Percentiles rank a stretch among this genome's conserved stretches.
Evolutionary conservation across 2,329 filamentous ascomycete species (phyloP).

Genomic region (Xylaria digitata): DNA sequence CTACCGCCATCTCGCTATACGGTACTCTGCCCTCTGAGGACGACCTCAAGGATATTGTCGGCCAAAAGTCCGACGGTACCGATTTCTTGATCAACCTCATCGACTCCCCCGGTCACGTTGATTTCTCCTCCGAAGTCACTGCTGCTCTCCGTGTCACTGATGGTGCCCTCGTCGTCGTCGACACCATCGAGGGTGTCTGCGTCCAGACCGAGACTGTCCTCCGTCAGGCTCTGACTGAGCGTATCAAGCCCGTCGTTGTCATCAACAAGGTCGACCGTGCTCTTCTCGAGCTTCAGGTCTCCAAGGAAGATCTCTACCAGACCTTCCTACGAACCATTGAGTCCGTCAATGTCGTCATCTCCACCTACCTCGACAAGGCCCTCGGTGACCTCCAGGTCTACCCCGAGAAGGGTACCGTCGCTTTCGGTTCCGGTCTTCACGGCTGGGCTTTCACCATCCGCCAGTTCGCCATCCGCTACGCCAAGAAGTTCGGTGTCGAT

Average conservation of each 20-base stretch:
- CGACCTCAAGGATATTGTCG: constrained; percentile 93
- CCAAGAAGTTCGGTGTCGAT: constrained; percentile 99
- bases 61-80: constrained; percentile 87
- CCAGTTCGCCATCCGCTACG: constrained; percentile 94
- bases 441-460: constrained; percentile 99
- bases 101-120: constrained; percentile 99
- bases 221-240: constrained; percentile 98
- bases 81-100: constrained; percentile 99
- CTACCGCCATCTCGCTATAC: constrained; percentile 98
- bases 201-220: constrained; percentile 99
- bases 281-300: constrained; percentile 97
- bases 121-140: constrained; percentile 99
- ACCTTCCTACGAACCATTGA: constrained; percentile 99
- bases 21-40: constrained; percentile 82
- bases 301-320: constrained; percentile 99
- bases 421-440: constrained; percentile 99
- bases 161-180: constrained; percentile 99
- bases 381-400: constrained; percentile 99
- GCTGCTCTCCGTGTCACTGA: constrained; percentile 99
- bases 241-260: constrained; percentile 99
- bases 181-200: constrained; percentile 99
- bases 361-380: constrained; percentile 96
- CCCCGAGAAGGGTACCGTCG: constrained; percentile 96
- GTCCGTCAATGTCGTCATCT: constrained; percentile 99
- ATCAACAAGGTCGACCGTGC: constrained; percentile 99